Evolutionary conservation across 1,139 yeast species (phyloP).

Genomic region (Candida smagusa): DNA sequence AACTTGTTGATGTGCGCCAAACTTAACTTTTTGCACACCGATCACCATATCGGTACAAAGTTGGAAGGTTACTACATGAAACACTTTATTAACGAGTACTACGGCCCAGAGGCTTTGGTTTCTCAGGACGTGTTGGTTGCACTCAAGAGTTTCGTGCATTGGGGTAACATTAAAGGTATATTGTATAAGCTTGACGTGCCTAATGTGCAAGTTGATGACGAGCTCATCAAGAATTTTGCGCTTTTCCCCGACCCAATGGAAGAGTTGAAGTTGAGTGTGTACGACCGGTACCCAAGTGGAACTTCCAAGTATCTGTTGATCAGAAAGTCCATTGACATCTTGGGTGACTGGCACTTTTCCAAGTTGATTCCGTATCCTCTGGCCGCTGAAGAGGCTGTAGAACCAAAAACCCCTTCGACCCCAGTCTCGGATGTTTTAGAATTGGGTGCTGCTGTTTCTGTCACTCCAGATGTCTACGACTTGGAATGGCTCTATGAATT

Average conservation of each 20-base stretch:
- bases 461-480: conserved; percentile 17
- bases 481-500: conserved; percentile 36
- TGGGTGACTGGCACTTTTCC: conserved; percentile 29
- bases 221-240: conserved; percentile 28
- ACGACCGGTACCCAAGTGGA: conserved; percentile 52
- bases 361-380: conserved; percentile 22
- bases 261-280: conserved; percentile 40
- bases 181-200: conserved; percentile 44
- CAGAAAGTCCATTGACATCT: conserved; percentile 36
- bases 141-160: conserved; percentile 52
- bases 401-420: conserved; percentile 1
- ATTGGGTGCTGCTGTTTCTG: conserved; percentile 8
- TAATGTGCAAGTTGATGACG: conserved; percentile 31
- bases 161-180: conserved; percentile 54
- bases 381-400: conserved; percentile 1
- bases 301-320: conserved; percentile 48
- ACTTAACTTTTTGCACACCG: conserved; percentile 54
- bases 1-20: conserved; percentile 46
- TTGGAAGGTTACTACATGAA: conserved; percentile 47
- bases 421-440: conserved; percentile 1
- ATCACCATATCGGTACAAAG: conserved; percentile 52
- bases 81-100: conserved; percentile 36
- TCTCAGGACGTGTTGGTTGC: conserved; percentile 47
- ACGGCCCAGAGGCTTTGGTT: conserved; percentile 39
- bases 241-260: conserved; percentile 42